Evolutionary conservation across 805 yeast species (phyloP).

Genomic region (Lachancea meyersii): DNA sequence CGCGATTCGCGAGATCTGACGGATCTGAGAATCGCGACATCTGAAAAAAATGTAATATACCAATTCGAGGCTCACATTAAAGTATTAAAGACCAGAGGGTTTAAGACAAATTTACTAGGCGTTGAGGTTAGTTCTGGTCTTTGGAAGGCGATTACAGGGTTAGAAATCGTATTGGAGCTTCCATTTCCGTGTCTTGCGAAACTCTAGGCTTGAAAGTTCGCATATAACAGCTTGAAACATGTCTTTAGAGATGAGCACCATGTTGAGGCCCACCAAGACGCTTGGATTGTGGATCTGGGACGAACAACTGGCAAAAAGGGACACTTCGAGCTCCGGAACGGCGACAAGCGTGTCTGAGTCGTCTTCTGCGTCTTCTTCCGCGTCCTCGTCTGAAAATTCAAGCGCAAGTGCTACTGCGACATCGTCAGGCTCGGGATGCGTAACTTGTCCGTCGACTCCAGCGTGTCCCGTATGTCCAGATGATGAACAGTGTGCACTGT

Average conservation of each 20-base stretch:
- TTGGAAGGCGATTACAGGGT: neutral
- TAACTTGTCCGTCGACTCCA: conserved; percentile 36
- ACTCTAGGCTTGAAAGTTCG: neutral
- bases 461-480: conserved; percentile 50
- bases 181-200: neutral
- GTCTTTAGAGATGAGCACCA: neutral
- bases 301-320: neutral
- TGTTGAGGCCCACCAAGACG: conserved; percentile 3
- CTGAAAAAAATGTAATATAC: too few species aligned
- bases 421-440: conserved; percentile 34
- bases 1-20: neutral
- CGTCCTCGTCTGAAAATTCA: neutral
- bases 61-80: too few species aligned
- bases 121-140: neutral
- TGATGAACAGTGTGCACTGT: conserved; percentile 48
- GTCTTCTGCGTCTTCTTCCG: too few species aligned
- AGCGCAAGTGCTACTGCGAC: conserved; percentile 3
- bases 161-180: neutral
- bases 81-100: neutral
- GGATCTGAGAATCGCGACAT: too few species aligned
- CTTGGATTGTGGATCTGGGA: neutral
- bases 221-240: neutral
- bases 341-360: too few species aligned
- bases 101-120: neutral
- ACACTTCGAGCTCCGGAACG: neutral